These are phyloP conservation scores for Pulveroboletus sp. DNA, from an alignment of 768 basidiomycete genomes.

Conservation along the genomic window DNA sequence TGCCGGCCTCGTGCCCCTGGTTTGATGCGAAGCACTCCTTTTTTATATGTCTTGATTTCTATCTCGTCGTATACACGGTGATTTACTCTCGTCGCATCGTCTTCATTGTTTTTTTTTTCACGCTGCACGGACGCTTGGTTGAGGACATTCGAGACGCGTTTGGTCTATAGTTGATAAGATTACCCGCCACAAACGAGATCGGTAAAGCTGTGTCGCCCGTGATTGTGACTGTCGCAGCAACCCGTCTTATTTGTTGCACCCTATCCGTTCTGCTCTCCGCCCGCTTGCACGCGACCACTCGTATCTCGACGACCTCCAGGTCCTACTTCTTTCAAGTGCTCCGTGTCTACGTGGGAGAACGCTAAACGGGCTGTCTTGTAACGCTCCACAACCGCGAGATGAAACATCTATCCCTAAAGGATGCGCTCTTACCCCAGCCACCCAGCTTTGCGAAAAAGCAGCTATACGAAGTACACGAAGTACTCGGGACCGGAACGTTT, in stretches of 20 bases:
- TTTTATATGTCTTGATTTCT: not conserved
- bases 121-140: not conserved
- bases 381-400: slow-evolving; percentile 9
- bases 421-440: slow-evolving; percentile 74
- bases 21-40: slow-evolving; percentile 5
- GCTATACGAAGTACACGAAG: slow-evolving; percentile 64
- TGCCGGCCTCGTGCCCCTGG: slow-evolving; percentile 1
- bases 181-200: not conserved
- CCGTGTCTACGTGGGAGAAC: not conserved
- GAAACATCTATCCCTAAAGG: slow-evolving; percentile 41
- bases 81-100: not conserved
- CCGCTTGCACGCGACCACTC: not conserved
- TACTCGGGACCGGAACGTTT: slow-evolving; percentile 81
- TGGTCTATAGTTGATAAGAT: slow-evolving; percentile 30
- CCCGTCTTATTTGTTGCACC: not conserved
- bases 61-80: slow-evolving; percentile 1
- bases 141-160: too few species aligned
- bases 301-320: not conserved
- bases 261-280: not conserved
- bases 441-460: slow-evolving; percentile 86
- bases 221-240: not conserved
- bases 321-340: not conserved
- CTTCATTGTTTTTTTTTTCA: not conserved
- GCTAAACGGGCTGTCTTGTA: not conserved
- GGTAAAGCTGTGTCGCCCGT: slow-evolving; percentile 13